Base-by-base conservation (phyloP, 495 filamentous ascomycete species). In the Lasiosphaeria hispida region DNA sequence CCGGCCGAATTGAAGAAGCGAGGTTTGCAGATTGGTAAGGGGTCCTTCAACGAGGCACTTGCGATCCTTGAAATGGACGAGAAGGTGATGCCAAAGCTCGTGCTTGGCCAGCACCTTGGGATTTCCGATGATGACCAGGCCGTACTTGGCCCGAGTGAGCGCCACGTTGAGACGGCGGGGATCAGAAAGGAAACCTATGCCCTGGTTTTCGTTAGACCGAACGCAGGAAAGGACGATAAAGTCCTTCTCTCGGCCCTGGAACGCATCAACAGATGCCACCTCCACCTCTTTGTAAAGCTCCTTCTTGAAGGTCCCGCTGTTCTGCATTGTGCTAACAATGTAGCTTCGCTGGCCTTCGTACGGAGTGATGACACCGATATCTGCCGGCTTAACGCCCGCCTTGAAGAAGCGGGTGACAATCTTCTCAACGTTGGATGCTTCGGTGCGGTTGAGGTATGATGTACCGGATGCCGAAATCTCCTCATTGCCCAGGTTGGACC, bases 281-380 rank as follows among this genome's bases (percentile, higher is more conserved):
- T 99, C 94, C 55, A 99, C 92, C 70, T 99, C 94, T 76, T 97
- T 97, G 79, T 99, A 99, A 48, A 87, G 85, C 67, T 99, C 94
- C 75, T 99, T 99, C 76, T 94, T 96, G 80, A 96, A 96, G 1
- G 88, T 94, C 17, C 94, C 94, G 37, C 86, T 96, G 56, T 92
- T 89, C 73, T 97, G 95, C 94, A 99, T 99, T 7, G 93, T 96
- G 69, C 90, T 96, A 50, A 99, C 94, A 61, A 99, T 92, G 70
- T 96, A 99, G 72, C 93, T 97, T 53, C 94, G 88, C 76, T 99
- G 94, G 50, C 94, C 94, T 75, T 99, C 94, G 71, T 99, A 99
- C 14, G 94, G 94, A 15, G 94, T 99, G 62, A 99, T 97, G 67
- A 99, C 93, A 77, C 94, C 94, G 69, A 99, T 97, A 60, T 90